Evolutionary conservation across 208 protist genomes (phyloP), one percentile per base, ranked within the genome.

Genomic region (Trypanosoma melophagium): DNA sequence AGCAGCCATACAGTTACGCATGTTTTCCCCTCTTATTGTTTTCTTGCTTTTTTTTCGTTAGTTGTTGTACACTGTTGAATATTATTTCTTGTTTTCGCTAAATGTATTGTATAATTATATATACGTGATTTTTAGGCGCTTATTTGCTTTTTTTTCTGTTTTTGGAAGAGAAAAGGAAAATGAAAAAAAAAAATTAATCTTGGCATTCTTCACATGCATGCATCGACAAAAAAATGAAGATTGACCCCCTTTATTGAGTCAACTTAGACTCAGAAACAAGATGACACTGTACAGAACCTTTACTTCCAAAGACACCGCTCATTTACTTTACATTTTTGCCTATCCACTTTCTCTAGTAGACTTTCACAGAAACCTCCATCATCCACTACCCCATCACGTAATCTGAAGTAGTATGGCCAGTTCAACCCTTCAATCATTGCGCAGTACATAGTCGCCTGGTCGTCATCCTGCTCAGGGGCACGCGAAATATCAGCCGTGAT

Each of bases 311-410:
- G 68, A 44, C 53, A 66, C 10, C 58, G 44, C 42, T 67, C 54
- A 47, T 67, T 74, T 10, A 74, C 60, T 56, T 74, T 74, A 61
- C 68, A 74, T 57, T 74, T 74, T 42, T 74, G 68, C 44, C 50
- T 38, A 45, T 74, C 68, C 24, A 74, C 58, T 47, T 54, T 67
- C 28, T 67, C 53, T 42, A 74, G 22, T 16, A 74, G 53, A 31
- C 41, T 53, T 47, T 74, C 68, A 14, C 53, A 58, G 45, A 74
- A 74, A 3, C 59, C 59, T 0, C 53, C 68, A 42, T 53, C 53
- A 24, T 67, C 60, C 16, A 74, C 22, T 14, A 41, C 14, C 3
- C 53, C 60, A 25, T 67, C 60, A 9, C 68, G 59, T 24, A 67
- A 17, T 49, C 28, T 38, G 49, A 74, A 67, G 22, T 67, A 74